Evolutionary conservation across 176 grass and related monocot genomes (phyloP).

Genomic region (Areca catechu): DNA sequence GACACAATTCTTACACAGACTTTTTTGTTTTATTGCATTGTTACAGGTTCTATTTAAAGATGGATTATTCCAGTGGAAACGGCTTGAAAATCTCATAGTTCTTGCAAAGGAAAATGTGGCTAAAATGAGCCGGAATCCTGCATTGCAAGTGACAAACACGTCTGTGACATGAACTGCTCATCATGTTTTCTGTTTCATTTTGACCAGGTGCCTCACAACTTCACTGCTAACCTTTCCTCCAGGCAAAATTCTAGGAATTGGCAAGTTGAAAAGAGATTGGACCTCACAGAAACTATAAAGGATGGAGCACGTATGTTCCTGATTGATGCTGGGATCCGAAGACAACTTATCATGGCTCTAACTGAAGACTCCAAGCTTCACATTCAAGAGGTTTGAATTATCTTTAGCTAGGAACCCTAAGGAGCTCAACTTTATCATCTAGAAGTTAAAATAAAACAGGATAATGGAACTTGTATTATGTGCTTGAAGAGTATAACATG

Average conservation of each 20-base stretch:
- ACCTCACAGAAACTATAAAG: conserved; percentile 96
- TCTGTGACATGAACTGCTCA: conserved; percentile 24
- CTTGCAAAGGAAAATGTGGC: conserved; percentile 96
- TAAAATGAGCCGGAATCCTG: conserved; percentile 85
- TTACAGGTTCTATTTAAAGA: conserved; percentile 92
- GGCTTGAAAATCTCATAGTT: conserved; percentile 94
- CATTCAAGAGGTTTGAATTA: conserved; percentile 61
- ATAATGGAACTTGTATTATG: not conserved
- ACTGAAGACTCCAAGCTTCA: conserved; percentile 96
- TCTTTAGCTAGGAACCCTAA: not conserved
- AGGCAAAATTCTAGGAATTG: conserved; percentile 52
- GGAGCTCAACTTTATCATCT: not conserved
- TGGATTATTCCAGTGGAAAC: conserved; percentile 94
- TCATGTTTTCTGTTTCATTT: conserved; percentile 3
- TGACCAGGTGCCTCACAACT: conserved; percentile 2
- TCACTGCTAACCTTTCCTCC: conserved; percentile 8
- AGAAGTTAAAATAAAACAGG: not conserved
- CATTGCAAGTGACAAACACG: conserved; percentile 55
- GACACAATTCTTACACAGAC: no score
- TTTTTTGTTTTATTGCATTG: conserved; percentile 3
- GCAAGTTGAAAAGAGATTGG: conserved; percentile 55
- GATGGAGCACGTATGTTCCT: conserved; percentile 87
- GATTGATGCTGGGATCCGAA: conserved; percentile 83
- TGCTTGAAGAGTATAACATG: no score
- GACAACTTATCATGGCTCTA: conserved; percentile 86